These are phyloP conservation scores for Myriangium duriaei DNA, from an alignment of 2,329 filamentous ascomycete genomes.

Conservation along the genomic window DNA sequence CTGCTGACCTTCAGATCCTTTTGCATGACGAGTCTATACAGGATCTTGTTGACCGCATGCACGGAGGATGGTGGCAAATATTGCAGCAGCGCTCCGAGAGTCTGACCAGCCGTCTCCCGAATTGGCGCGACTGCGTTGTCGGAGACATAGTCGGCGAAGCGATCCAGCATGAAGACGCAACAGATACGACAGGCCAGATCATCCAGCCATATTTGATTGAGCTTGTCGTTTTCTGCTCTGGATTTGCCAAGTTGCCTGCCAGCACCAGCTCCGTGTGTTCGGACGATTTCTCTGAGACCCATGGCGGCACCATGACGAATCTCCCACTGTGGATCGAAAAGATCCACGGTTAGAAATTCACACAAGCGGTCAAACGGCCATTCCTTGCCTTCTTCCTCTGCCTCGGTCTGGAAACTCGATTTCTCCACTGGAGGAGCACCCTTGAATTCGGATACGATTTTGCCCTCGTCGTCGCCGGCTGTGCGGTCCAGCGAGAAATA, in stretches of 20 bases:
- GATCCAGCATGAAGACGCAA: slow-evolving; percentile 92
- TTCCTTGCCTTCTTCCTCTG: slow-evolving; percentile 63
- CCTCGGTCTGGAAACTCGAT: slow-evolving; percentile 68
- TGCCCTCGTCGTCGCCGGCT: slow-evolving; percentile 71
- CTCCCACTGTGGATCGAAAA: slow-evolving; percentile 92
- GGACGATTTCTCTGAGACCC: slow-evolving; percentile 80
- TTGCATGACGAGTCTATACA: slow-evolving; percentile 88
- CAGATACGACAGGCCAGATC: slow-evolving; percentile 90
- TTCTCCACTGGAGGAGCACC: slow-evolving; percentile 70
- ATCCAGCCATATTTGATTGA: slow-evolving; percentile 81
- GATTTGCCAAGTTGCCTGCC: slow-evolving; percentile 62
- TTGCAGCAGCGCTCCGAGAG: slow-evolving; percentile 75
- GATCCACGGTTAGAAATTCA: slow-evolving; percentile 83
- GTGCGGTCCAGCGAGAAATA: slow-evolving; percentile 84
- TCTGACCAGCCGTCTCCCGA: slow-evolving; percentile 87
- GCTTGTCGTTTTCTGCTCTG: slow-evolving; percentile 58
- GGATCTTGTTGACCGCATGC: slow-evolving; percentile 67
- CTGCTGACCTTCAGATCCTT: slow-evolving; percentile 61
- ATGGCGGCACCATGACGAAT: slow-evolving; percentile 92
- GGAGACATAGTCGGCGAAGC: slow-evolving; percentile 94
- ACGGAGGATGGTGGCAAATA: slow-evolving; percentile 72
- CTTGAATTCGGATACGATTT: slow-evolving; percentile 92
- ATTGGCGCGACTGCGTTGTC: slow-evolving; percentile 96
- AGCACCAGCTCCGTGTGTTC: slow-evolving; percentile 82
- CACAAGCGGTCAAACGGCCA: slow-evolving; percentile 94